Evolutionary conservation across 2,329 filamentous ascomycete species (phyloP).

Genomic region (Neopestalotiopsis sp.): DNA sequence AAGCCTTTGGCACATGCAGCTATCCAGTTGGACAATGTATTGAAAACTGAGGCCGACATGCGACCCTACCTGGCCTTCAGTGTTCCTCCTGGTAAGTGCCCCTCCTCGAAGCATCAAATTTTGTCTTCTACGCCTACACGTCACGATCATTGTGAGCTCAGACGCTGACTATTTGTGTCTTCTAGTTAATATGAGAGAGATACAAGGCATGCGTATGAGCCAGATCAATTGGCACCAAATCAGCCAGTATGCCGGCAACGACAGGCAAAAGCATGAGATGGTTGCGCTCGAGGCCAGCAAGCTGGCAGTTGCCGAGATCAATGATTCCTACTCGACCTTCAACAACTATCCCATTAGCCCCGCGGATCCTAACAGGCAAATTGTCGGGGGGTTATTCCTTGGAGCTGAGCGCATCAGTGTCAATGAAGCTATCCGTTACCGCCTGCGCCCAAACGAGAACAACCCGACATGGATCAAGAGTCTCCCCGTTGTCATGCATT

Average conservation of each 20-base stretch:
- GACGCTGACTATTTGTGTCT: neutral
- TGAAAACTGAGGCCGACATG: constrained; percentile 47
- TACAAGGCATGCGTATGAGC: constrained; percentile 47
- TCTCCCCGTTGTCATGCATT: constrained; percentile 39
- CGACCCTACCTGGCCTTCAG: constrained; percentile 59
- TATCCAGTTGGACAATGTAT: constrained; percentile 44
- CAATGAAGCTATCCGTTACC: constrained; percentile 55
- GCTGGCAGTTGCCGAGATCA: constrained; percentile 54
- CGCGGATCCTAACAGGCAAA: constrained; percentile 35
- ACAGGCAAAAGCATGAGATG: constrained; percentile 45
- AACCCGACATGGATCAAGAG: constrained; percentile 36
- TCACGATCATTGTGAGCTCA: neutral
- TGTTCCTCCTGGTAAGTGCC: constrained; percentile 42
- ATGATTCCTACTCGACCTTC: constrained; percentile 57
- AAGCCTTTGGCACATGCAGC: constrained; percentile 40
- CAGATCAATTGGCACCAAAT: constrained; percentile 49
- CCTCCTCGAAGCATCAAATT: neutral
- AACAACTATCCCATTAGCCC: constrained; percentile 39
- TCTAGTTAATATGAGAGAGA: constrained; percentile 38
- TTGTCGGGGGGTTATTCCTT: constrained; percentile 55
- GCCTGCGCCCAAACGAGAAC: constrained; percentile 44
- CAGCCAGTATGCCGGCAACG: constrained; percentile 37
- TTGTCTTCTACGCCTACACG: neutral
- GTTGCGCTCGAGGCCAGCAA: constrained; percentile 57
- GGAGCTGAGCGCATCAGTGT: constrained; percentile 56